Conservation (phyloP, 306 rosid genomes). For the Oxytropis ochrocephala region DNA sequence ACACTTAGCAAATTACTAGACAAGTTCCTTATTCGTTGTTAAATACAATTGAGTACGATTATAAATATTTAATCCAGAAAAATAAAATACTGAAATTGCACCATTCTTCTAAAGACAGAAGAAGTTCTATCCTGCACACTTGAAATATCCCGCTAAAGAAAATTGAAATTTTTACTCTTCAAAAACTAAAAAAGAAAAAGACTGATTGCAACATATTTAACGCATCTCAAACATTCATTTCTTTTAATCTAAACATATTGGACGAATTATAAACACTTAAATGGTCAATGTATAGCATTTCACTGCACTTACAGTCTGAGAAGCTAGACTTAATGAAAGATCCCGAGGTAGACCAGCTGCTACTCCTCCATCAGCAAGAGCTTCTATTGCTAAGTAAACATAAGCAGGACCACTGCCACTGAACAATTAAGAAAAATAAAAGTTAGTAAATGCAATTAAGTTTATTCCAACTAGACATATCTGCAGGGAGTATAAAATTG, state of each 20-base stretch:
- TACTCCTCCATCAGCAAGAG: slow-evolving; percentile 98
- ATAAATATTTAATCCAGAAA: background rate
- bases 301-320: slow-evolving; percentile 81
- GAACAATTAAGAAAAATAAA: slow-evolving; percentile 31
- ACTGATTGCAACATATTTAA: background rate
- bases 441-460: background rate
- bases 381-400: slow-evolving; percentile 83
- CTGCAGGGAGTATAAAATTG: background rate
- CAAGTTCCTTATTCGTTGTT: background rate
- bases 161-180: background rate
- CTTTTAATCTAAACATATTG: background rate
- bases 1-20: background rate
- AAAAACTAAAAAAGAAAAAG: background rate
- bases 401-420: slow-evolving; percentile 99
- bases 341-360: slow-evolving; percentile 98
- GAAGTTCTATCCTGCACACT: background rate
- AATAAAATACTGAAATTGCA: background rate
- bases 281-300: background rate
- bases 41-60: background rate
- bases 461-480: background rate
- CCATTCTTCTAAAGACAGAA: background rate
- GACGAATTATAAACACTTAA: slow-evolving; percentile 4
- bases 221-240: background rate
- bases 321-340: slow-evolving; percentile 80
- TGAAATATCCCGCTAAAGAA: background rate